phyloP scores from a whole-genome alignment of 441 rosid species.

The Viola pubescens region DNA sequence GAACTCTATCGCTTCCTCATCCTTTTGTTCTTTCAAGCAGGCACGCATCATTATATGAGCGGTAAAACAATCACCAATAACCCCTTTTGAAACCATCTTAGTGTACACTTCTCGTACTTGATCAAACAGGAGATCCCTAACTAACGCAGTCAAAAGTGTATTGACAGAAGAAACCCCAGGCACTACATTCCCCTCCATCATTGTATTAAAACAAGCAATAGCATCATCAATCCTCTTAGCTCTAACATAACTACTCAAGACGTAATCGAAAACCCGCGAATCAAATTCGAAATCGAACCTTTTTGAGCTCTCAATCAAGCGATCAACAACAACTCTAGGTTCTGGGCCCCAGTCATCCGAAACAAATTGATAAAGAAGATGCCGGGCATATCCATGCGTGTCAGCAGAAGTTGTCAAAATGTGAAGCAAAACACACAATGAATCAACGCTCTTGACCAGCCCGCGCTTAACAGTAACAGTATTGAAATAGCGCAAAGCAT shows the following conservation, averaged over 20 bases:
- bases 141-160: conserved; percentile 31
- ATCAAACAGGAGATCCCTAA: conserved; percentile 26
- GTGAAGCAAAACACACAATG: conserved; percentile 49
- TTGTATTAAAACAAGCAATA: conserved; percentile 30
- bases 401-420: conserved; percentile 30
- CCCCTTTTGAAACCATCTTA: conserved; percentile 40
- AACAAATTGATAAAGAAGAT: conserved; percentile 28
- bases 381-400: conserved; percentile 24
- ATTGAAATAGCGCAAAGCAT: conserved; percentile 37
- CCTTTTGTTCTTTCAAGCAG: conserved; percentile 40
- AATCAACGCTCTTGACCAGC: conserved; percentile 29
- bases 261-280: conserved; percentile 35
- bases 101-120: conserved; percentile 36
- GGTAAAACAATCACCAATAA: conserved; percentile 36
- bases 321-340: conserved; percentile 31
- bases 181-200: conserved; percentile 33
- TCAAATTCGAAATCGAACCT: conserved; percentile 31
- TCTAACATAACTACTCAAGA: conserved; percentile 43
- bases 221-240: conserved; percentile 33
- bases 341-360: conserved; percentile 29
- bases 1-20: conserved; percentile 33
- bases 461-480: conserved; percentile 29
- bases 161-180: conserved; percentile 30
- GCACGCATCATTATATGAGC: conserved; percentile 40
- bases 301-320: conserved; percentile 28